A percentile compares a stretch with the other conserved stretches of the same genome.
Evolutionary conservation across 352 stramenopile genomes (phyloP).

Genomic region (Phytophthora citricola): DNA sequence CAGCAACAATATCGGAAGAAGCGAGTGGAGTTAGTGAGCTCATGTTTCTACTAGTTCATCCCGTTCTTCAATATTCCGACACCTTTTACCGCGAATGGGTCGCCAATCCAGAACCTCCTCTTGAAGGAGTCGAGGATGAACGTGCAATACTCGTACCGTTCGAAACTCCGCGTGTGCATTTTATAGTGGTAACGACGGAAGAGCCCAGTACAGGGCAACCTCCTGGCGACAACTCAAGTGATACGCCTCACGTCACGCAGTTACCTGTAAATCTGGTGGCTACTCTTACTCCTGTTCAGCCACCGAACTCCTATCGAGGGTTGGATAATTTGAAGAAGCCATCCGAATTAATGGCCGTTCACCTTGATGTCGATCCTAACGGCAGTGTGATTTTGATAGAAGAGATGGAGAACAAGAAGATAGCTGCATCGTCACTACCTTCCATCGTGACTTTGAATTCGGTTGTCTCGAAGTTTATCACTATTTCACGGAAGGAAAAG

Average conservation of each 20-base stretch:
- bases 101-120: constrained; percentile 25
- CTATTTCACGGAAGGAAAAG: constrained; percentile 23
- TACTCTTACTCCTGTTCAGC: constrained; percentile 47
- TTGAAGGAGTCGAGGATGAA: constrained; percentile 15
- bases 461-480: constrained; percentile 39
- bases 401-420: constrained; percentile 24
- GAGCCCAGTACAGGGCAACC: constrained; percentile 18
- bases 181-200: constrained; percentile 39
- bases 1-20: constrained; percentile 59
- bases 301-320: constrained; percentile 10
- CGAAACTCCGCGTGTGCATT: constrained; percentile 48
- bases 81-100: constrained; percentile 28
- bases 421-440: constrained; percentile 15
- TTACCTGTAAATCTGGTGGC: constrained; percentile 34
- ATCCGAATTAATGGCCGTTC: constrained; percentile 22
- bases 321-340: constrained; percentile 27
- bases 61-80: constrained; percentile 35
- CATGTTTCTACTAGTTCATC: constrained; percentile 55
- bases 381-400: constrained; percentile 62
- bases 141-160: constrained; percentile 35
- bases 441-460: constrained; percentile 49
- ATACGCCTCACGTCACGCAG: constrained; percentile 11
- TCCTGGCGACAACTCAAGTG: constrained; percentile 32
- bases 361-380: constrained; percentile 47
- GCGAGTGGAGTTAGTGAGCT: constrained; percentile 21